Conservation (phyloP, 2,329 filamentous ascomycete species). For the Diaporthe sp. region DNA sequence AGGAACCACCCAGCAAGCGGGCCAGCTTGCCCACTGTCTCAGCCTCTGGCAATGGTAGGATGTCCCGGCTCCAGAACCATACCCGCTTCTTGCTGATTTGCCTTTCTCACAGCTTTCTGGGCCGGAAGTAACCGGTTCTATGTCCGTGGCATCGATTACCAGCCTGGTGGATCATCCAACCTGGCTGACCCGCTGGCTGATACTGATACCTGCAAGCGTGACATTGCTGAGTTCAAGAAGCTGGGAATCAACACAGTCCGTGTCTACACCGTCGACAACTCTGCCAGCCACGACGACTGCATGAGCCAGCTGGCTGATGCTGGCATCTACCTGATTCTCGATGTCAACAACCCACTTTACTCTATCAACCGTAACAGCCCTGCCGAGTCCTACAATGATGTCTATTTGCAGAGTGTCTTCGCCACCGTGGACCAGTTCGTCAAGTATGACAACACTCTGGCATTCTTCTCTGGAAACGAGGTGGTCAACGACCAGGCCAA, state of each 20-base stretch:
- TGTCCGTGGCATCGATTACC: slow-evolving; percentile 70
- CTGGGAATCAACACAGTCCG: slow-evolving; percentile 92
- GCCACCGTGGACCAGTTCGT: slow-evolving; percentile 87
- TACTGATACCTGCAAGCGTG: slow-evolving; percentile 75
- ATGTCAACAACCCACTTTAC: slow-evolving; percentile 91
- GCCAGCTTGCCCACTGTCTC: slow-evolving; percentile 61
- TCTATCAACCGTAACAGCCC: slow-evolving; percentile 84
- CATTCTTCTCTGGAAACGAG: slow-evolving; percentile 87
- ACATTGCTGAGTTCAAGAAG: slow-evolving; percentile 84
- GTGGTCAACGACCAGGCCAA: slow-evolving; percentile 76
- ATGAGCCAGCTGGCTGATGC: slow-evolving; percentile 84
- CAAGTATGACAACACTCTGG: slow-evolving; percentile 86
- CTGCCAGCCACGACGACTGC: slow-evolving; percentile 81
- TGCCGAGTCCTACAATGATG: slow-evolving; percentile 83
- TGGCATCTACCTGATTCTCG: slow-evolving; percentile 91
- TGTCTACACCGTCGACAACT: slow-evolving; percentile 94
- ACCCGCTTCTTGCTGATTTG: not conserved
- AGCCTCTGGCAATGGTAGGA: slow-evolving; percentile 67
- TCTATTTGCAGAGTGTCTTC: slow-evolving; percentile 86
- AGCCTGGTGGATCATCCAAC: slow-evolving; percentile 68
- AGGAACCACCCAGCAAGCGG: slow-evolving; percentile 61
- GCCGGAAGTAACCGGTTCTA: slow-evolving; percentile 65
- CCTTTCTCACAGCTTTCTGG: slow-evolving; percentile 61
- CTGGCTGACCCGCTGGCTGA: slow-evolving; percentile 82
- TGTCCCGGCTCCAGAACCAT: accelerated